Conservation (phyloP, 1,284 basidiomycete genomes). For the Omphalotus olearius region DNA sequence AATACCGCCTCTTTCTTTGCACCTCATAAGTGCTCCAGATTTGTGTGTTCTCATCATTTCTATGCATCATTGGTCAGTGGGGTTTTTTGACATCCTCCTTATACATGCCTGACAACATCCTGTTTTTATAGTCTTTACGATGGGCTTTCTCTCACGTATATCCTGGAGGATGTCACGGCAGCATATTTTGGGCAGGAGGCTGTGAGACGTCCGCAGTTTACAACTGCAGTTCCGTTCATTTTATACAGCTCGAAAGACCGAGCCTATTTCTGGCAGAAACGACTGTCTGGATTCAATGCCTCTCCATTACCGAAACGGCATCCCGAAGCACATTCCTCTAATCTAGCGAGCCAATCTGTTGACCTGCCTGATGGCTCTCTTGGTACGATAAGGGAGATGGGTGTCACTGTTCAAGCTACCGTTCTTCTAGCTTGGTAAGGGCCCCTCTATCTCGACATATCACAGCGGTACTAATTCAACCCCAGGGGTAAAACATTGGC, state of each 20-base stretch:
- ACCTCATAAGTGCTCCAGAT: conserved; percentile 11
- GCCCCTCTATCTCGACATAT: not conserved
- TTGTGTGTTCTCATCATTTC: conserved; percentile 6
- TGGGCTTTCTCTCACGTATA: conserved; percentile 12
- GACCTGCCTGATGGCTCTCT: conserved; percentile 2
- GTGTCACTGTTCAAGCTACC: conserved; percentile 13
- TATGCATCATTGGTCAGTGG: conserved; percentile 12
- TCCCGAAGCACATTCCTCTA: not conserved
- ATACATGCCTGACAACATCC: not conserved
- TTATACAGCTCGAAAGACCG: conserved; percentile 11
- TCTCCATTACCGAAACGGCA: not conserved
- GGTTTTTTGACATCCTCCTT: not conserved
- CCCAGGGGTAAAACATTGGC: conserved; percentile 12
- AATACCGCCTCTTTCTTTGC: conserved; percentile 7
- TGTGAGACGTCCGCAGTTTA: conserved; percentile 8
- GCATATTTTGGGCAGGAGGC: not conserved
- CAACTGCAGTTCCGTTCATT: conserved; percentile 8
- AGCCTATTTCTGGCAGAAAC: conserved; percentile 9
- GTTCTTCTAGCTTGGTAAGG: conserved; percentile 9
- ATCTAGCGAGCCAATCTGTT: conserved; percentile 5
- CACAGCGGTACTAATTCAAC: not conserved
- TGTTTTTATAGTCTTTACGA: conserved; percentile 10
- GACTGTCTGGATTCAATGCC: conserved; percentile 2
- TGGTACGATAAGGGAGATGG: conserved; percentile 6
- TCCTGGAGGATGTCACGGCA: conserved; percentile 11